A percentile compares a stretch with the other conserved stretches of the same genome.
These are phyloP conservation scores for Nannochloris sp. DNA, from an alignment of 139 green algal genomes.

Conservation along the genomic window DNA sequence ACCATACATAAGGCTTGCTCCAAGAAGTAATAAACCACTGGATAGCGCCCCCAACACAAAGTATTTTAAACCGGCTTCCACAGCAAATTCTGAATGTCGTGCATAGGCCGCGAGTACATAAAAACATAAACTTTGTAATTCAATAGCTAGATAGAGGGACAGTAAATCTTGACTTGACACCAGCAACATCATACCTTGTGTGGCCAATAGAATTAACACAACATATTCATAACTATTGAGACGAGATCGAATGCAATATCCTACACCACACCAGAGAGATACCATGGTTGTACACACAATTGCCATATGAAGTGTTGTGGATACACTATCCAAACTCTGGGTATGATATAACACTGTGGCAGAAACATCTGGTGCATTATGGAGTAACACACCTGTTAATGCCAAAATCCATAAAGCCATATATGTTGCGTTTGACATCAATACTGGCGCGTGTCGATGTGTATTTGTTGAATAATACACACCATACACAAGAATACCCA, in stretches of 20 bases:
- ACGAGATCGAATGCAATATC: slow-evolving; percentile 32
- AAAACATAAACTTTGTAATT: slow-evolving; percentile 38
- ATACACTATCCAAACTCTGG: slow-evolving; percentile 40
- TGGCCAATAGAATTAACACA: slow-evolving; percentile 43
- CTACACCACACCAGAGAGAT: slow-evolving; percentile 35
- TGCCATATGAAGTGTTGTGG: slow-evolving; percentile 34
- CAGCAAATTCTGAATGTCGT: slow-evolving; percentile 53
- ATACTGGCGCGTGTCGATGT: slow-evolving; percentile 32
- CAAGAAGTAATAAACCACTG: slow-evolving; percentile 52
- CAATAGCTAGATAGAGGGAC: slow-evolving; percentile 42
- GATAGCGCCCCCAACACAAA: slow-evolving; percentile 58
- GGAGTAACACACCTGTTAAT: neutral
- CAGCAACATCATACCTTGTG: slow-evolving; percentile 49
- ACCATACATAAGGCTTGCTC: slow-evolving; percentile 52
- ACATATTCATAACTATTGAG: slow-evolving; percentile 43
- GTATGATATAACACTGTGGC: slow-evolving; percentile 43
- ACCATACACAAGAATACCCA: slow-evolving; percentile 48
- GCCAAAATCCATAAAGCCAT: neutral
- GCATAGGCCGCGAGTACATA: slow-evolving; percentile 53
- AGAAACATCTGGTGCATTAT: neutral
- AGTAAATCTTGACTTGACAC: slow-evolving; percentile 49
- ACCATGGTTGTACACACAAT: slow-evolving; percentile 30
- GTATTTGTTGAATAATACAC: slow-evolving; percentile 34
- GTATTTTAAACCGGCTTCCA: slow-evolving; percentile 59
- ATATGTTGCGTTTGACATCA: slow-evolving; percentile 1